These are phyloP conservation scores for Colletotrichum gigasporum DNA, from an alignment of 2,329 filamentous ascomycete genomes.

Conservation along the genomic window DNA sequence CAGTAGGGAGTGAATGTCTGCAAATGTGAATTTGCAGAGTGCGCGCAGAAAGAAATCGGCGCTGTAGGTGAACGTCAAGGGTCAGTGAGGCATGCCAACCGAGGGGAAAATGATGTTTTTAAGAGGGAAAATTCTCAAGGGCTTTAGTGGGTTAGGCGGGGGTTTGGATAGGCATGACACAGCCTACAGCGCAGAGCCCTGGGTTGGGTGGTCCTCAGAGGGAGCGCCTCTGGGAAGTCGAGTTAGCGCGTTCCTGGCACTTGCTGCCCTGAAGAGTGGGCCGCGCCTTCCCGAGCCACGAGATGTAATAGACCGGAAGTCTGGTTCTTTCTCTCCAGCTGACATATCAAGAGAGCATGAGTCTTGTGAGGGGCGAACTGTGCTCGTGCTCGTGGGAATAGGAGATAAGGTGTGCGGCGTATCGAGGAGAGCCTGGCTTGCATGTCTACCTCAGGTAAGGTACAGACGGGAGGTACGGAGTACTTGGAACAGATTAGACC, in stretches of 20 bases:
- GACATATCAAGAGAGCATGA: not conserved
- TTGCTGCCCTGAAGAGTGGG: constrained; percentile 29
- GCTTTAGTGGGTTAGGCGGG: constrained; percentile 35
- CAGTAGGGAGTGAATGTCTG: not conserved
- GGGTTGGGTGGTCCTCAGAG: constrained; percentile 5
- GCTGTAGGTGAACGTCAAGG: constrained; percentile 2
- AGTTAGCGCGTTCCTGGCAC: constrained; percentile 24
- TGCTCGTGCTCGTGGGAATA: not conserved
- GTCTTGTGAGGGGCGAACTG: not conserved
- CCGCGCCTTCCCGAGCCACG: constrained; percentile 5
- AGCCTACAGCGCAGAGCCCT: constrained; percentile 23
- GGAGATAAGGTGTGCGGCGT: constrained; percentile 3
- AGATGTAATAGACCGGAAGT: not conserved
- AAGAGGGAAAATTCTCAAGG: constrained; percentile 33
- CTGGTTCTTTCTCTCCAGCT: constrained; percentile 10
- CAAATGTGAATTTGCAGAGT: constrained; percentile 9
- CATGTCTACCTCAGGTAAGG: not conserved
- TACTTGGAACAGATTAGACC: too few relatives aligned
- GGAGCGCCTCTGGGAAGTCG: constrained; percentile 10
- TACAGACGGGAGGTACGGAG: too few relatives aligned
- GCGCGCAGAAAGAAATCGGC: constrained; percentile 9
- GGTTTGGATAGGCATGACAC: constrained; percentile 30
- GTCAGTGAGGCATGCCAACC: constrained; percentile 11
- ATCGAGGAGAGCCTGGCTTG: not conserved
- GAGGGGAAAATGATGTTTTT: constrained; percentile 34